Base-by-base conservation (phyloP, 2,329 filamentous ascomycete species). In the Dactylellina sp. region DNA sequence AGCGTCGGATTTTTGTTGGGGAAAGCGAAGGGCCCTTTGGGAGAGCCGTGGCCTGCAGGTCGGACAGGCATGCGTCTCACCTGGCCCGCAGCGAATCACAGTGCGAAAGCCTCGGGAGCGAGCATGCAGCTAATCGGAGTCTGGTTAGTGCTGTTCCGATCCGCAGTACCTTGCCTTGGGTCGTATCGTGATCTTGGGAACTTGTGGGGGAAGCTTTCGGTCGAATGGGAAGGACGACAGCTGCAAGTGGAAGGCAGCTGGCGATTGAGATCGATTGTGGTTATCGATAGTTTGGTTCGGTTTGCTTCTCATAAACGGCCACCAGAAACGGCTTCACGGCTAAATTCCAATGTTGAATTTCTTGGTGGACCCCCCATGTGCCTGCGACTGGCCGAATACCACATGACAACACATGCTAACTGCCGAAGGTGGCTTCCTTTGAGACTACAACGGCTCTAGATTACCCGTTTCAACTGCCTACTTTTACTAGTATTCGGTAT, bases 41-140 rank as follows among this genome's bases (percentile, higher is more conserved):
- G 37, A 25, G 25, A 16, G 42, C n/a, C 16, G 7, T 18, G 12
- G 18, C 60, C 44, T 64, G 49, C 49, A 55, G 50, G 60, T 55
- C 60, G 49, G 37, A 40, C 37, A 53, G 35, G 55, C 42, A 28
- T 52, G 44, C 55, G 42, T 35, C 63, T 68, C 53, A 60, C 52
- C 63, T 53, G 63, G 47, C 42, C 20, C 9, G n/a, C n/a, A 16
- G 55, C 63, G 39, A 68, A 68, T 68, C 28, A 47, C 53, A 50
- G 47, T 7, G 20, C 44, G 52, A 49, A 11, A 14, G 24, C 24
- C 52, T 52, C 62, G 62, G 62, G 52, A 50, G 44, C 42, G 14
- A 35, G 44, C 55, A 68, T 68, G 63, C 63, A 39, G 14, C 63
- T 68, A 68, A 53, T 52, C 63, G 46, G 55, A 57, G 9, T 50